Conservation (phyloP, 2,329 filamentous ascomycete genomes). For the Calonectria ilicicola region DNA sequence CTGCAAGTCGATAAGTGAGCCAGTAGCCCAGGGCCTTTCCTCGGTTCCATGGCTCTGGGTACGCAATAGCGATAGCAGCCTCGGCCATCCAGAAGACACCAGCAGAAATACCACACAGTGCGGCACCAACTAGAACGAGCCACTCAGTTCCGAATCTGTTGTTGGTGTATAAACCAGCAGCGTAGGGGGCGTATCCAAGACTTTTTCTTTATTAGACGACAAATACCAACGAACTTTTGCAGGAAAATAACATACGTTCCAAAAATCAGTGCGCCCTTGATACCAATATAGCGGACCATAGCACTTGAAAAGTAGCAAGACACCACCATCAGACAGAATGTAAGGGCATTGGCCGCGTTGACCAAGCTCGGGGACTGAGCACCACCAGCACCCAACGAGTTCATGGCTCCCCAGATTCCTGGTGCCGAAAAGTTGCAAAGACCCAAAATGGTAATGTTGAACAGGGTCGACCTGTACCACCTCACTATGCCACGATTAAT, state of each 20-base stretch:
- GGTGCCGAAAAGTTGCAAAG: constrained; percentile 78
- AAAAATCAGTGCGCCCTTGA: constrained; percentile 77
- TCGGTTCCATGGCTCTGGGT: constrained; percentile 77
- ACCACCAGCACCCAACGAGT: constrained; percentile 78
- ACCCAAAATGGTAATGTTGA: constrained; percentile 78
- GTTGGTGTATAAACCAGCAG: constrained; percentile 78
- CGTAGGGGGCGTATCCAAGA: constrained; percentile 77
- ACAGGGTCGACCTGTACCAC: constrained; percentile 80
- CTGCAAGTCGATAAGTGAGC: constrained; percentile 69
- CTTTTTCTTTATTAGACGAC: constrained; percentile 39
- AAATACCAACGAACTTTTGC: neutral
- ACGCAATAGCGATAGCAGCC: constrained; percentile 78
- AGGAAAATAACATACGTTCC: constrained; percentile 64
- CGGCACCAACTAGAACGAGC: constrained; percentile 76
- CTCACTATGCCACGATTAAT: constrained; percentile 57
- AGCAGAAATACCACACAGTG: constrained; percentile 76
- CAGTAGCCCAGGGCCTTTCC: constrained; percentile 76
- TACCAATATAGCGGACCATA: constrained; percentile 75
- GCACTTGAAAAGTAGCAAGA: constrained; percentile 75
- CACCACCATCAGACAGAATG: constrained; percentile 79
- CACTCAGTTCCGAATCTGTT: constrained; percentile 77
- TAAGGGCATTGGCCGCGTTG: constrained; percentile 77
- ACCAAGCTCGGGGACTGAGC: constrained; percentile 73
- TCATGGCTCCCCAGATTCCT: constrained; percentile 81
- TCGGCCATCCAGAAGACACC: constrained; percentile 84